Conservation (phyloP, 129 eudicot genomes). For the Smallanthus sonchifolius region DNA sequence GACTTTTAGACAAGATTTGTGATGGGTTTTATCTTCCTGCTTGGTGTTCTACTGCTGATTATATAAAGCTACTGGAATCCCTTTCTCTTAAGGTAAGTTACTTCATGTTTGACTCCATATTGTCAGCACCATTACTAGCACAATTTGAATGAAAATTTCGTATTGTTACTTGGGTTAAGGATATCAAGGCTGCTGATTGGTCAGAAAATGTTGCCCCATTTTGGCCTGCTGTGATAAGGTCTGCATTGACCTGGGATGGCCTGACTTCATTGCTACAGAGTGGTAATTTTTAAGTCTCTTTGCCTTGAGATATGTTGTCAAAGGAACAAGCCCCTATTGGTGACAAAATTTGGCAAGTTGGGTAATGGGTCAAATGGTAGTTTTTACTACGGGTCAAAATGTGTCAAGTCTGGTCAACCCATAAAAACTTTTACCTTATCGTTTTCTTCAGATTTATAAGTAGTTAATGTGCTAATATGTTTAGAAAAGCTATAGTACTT, state of each 20-base stretch:
- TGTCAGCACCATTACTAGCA: background rate
- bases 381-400: background rate
- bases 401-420: background rate
- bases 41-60: slow-evolving; percentile 90
- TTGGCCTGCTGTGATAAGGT: slow-evolving; percentile 94
- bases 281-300: slow-evolving; percentile 38
- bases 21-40: slow-evolving; percentile 82
- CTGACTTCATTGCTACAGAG: slow-evolving; percentile 70
- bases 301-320: background rate
- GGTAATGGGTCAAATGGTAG: background rate
- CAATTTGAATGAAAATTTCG: background rate
- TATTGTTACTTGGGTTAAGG: slow-evolving; percentile 31
- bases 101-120: background rate
- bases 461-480: background rate
- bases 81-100: slow-evolving; percentile 65
- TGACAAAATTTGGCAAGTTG: background rate
- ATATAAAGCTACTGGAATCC: slow-evolving; percentile 62
- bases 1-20: slow-evolving; percentile 64
- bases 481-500: background rate
- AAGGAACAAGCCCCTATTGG: background rate
- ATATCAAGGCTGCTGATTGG: slow-evolving; percentile 86
- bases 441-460: background rate
- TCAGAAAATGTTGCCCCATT: slow-evolving; percentile 89
- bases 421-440: slow-evolving; percentile 15
- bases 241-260: slow-evolving; percentile 91